phyloP scores from a whole-genome alignment of 2,329 filamentous ascomycete species.

The Paraconiothyrium sp. region DNA sequence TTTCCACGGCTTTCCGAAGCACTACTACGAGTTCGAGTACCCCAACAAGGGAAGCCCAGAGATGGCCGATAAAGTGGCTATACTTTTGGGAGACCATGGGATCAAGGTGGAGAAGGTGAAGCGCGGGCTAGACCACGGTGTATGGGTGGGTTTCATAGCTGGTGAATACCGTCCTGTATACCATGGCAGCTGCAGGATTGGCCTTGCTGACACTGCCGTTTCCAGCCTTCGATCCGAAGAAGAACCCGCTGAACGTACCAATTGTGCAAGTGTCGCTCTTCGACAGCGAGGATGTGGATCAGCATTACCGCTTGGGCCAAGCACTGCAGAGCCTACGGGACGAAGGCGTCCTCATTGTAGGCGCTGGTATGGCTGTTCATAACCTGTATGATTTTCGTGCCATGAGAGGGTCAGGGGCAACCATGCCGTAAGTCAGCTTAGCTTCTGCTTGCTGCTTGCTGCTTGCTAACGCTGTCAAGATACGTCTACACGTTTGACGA shows the following conservation, averaged over 20 bases:
- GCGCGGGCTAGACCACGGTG: slow-evolving; percentile 77
- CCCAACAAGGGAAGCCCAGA: slow-evolving; percentile 68
- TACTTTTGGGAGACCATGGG: slow-evolving; percentile 62
- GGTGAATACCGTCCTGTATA: slow-evolving; percentile 43
- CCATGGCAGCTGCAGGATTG: neutral
- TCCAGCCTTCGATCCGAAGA: slow-evolving; percentile 47
- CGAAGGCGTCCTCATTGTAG: slow-evolving; percentile 26
- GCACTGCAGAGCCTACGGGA: slow-evolving; percentile 25
- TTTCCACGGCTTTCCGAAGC: slow-evolving; percentile 73
- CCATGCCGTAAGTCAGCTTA: slow-evolving; percentile 31
- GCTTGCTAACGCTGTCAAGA: slow-evolving; percentile 8
- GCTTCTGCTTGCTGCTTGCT: neutral
- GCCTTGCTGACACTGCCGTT: neutral
- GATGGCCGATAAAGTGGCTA: slow-evolving; percentile 66
- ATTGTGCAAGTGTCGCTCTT: slow-evolving; percentile 29
- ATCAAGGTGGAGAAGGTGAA: slow-evolving; percentile 69
- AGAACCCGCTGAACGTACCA: slow-evolving; percentile 48
- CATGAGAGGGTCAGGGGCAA: slow-evolving; percentile 26
- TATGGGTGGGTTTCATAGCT: slow-evolving; percentile 73
- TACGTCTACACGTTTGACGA: slow-evolving; percentile 44
- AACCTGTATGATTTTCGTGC: slow-evolving; percentile 46
- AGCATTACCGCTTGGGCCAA: slow-evolving; percentile 27
- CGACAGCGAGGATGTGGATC: slow-evolving; percentile 23
- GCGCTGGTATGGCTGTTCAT: slow-evolving; percentile 39
- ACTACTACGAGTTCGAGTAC: slow-evolving; percentile 72